Evolutionary conservation across 306 rosid species (phyloP).

Genomic region (Abrus pulchellus): DNA sequence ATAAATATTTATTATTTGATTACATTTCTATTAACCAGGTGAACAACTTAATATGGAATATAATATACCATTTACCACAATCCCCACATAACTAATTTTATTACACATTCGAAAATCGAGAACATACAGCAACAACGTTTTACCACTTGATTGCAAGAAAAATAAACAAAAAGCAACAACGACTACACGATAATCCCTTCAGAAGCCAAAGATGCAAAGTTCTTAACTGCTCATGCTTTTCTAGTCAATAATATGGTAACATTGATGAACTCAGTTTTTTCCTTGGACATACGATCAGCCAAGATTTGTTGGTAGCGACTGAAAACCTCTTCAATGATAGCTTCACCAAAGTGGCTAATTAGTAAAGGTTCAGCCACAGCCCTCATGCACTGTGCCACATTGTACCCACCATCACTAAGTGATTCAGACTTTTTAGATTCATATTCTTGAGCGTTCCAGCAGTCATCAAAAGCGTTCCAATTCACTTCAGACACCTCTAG

Average conservation of each 20-base stretch:
- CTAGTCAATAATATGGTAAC: constrained; percentile 26
- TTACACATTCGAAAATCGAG: too few species aligned
- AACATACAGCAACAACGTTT: not conserved
- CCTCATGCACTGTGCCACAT: constrained; percentile 52
- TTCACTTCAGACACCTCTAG: constrained; percentile 47
- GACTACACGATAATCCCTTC: not conserved
- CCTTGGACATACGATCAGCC: constrained; percentile 52
- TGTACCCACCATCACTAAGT: constrained; percentile 37
- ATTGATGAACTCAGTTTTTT: constrained; percentile 47
- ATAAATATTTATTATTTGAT: too few species aligned
- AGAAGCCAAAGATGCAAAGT: not conserved
- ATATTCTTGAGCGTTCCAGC: not conserved
- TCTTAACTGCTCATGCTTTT: constrained; percentile 7
- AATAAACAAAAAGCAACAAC: not conserved
- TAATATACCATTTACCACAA: too few species aligned
- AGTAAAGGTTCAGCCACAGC: constrained; percentile 56
- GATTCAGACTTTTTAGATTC: constrained; percentile 3
- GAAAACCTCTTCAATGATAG: constrained; percentile 56
- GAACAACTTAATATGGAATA: too few species aligned
- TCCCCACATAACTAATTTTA: too few species aligned
- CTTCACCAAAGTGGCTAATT: constrained; percentile 56
- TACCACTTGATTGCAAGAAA: not conserved
- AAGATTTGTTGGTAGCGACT: constrained; percentile 42
- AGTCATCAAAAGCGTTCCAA: constrained; percentile 41
- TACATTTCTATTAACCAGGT: too few species aligned